Base-by-base conservation (phyloP, 2,329 filamentous ascomycete species). In the Mycosphaerella sp. region DNA sequence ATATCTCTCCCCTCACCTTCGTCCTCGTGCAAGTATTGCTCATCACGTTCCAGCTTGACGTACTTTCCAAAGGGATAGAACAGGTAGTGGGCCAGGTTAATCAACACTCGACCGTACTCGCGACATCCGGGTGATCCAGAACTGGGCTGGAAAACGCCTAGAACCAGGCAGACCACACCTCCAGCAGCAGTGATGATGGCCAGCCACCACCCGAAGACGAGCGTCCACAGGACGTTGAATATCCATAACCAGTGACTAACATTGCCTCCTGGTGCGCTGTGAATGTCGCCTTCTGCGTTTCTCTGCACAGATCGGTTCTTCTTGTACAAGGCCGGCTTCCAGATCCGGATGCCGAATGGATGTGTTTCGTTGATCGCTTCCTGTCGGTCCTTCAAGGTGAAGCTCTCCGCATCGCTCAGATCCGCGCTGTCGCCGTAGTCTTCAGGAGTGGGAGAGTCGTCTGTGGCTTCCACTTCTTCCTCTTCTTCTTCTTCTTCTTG, bases 331-430 rank as follows among this genome's bases (percentile, higher is more conserved):
- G 93, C 95, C 42, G 93, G 93, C 72, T 98, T 98, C 93, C 93
- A 98, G 59, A 98, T 89, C 69, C 95, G 85, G 69, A 98, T 97
- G 77, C 93, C 93, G 66, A 98, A 98, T 0, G 93, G 93, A 77
- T 98, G 93, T 0, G 93, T 98, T 70, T 95, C 86, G 73, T 98
- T 98, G 77, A 98, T 98, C 61, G 93, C 93, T 69, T 95, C 85
- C 73, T 98, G 93, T 53, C 93, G 84, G 71, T 98, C 93, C 71
- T 95, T 95, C 64, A 98, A 80, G 0, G 93, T 98, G 70, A 98
- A 98, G 74, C 92, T 97, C 73, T 96, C 93, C 1, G 93, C 87
- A 64, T 97, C 93, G 70, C 92, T 96, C 48, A 91, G 67, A 55
- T 87, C 83, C 55, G 75, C 83, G 32, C 87, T 85, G 17, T 87